Evolutionary conservation across 495 filamentous ascomycete species (phyloP).

Genomic region (Penicillium egyptiacum): DNA sequence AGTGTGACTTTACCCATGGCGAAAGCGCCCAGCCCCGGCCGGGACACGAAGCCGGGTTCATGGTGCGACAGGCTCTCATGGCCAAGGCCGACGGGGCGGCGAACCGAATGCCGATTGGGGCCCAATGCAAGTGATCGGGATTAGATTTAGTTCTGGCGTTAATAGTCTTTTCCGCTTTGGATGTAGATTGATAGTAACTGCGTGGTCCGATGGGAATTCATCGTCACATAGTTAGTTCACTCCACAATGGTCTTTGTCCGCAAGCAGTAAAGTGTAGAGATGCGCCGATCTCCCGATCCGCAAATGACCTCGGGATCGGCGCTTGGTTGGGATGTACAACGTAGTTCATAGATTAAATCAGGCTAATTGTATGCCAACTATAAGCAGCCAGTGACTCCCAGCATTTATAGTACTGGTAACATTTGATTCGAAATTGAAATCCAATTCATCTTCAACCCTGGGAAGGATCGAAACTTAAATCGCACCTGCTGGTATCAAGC

Average conservation of each 20-base stretch:
- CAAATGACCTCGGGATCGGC: no score
- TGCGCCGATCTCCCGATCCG: constrained; percentile 13
- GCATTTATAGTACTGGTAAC: not conserved
- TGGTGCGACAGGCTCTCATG: constrained; percentile 36
- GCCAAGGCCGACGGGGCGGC: constrained; percentile 27
- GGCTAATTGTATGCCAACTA: not conserved
- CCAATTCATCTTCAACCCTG: not conserved
- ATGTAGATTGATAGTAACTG: constrained; percentile 26
- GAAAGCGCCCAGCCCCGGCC: constrained; percentile 48
- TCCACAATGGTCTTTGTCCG: constrained; percentile 25
- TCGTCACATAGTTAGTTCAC: constrained; percentile 8
- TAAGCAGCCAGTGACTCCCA: no score
- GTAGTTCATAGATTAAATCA: not conserved
- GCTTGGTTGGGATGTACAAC: no score
- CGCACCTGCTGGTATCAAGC: not conserved
- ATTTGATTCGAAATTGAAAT: not conserved
- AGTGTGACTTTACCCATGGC: constrained; percentile 56
- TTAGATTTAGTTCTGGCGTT: constrained; percentile 2
- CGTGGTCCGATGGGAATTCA: constrained; percentile 17
- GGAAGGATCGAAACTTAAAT: not conserved
- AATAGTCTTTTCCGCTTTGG: constrained; percentile 15
- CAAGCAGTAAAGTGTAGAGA: constrained; percentile 16
- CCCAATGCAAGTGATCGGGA: constrained; percentile 10
- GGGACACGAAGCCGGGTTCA: constrained; percentile 41
- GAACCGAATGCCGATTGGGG: constrained; percentile 31